A percentile compares a stretch with the other conserved stretches of the same genome.
Conservation (phyloP, 257 asterid species). For the Scutellaria minor region DNA sequence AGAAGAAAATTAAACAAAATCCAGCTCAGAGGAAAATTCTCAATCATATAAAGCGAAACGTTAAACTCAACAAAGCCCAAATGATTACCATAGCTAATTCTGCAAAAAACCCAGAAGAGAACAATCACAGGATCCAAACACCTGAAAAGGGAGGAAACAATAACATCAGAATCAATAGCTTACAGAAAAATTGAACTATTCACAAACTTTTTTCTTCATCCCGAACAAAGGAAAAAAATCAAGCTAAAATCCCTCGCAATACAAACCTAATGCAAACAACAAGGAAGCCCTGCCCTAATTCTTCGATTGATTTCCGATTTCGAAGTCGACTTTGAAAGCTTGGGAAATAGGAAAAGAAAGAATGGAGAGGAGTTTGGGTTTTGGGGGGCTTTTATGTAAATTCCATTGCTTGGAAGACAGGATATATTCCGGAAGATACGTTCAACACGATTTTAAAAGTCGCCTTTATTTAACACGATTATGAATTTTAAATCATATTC, state of each 20-base stretch:
- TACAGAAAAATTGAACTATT: not conserved
- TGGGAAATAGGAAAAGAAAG: not conserved
- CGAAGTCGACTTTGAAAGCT: not conserved
- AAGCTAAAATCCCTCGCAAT: not conserved
- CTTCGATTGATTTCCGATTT: not conserved
- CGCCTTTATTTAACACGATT: not conserved
- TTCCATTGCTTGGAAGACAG: slow-evolving; percentile 19
- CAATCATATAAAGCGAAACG: not conserved
- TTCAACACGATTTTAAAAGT: not conserved
- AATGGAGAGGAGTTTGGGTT: not conserved
- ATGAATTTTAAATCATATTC: not conserved
- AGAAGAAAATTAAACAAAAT: not conserved
- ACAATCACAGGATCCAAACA: not conserved
- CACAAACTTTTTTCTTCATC: not conserved
- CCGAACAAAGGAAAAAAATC: not conserved
- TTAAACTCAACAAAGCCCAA: not conserved
- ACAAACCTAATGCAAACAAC: not conserved
- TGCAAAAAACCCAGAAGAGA: slow-evolving; percentile 1
- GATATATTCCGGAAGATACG: slow-evolving; percentile 21
- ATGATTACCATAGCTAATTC: slow-evolving; percentile 34
- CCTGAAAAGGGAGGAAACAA: slow-evolving; percentile 24
- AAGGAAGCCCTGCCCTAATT: slow-evolving; percentile 2
- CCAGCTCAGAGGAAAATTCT: not conserved
- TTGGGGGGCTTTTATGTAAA: not conserved
- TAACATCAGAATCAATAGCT: not conserved